These are phyloP conservation scores for Ailanthus altissimus DNA, from an alignment of 345 rosid species.

Conservation along the genomic window DNA sequence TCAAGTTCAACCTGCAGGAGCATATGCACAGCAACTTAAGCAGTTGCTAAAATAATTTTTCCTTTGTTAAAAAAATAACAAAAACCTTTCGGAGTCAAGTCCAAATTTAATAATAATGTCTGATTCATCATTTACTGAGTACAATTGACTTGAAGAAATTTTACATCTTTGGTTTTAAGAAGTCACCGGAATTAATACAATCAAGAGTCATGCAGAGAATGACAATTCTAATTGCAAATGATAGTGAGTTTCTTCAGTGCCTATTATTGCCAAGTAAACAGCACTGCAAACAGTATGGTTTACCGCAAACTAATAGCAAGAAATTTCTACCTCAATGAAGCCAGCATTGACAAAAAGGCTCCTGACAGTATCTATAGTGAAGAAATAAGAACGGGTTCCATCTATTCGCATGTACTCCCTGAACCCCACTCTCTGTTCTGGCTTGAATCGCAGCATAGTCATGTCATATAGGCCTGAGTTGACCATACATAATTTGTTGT, in stretches of 20 bases:
- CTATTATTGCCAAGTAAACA: neutral
- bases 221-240: neutral
- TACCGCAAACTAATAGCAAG: neutral
- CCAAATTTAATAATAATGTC: neutral
- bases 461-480: constrained; percentile 83
- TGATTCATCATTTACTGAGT: neutral
- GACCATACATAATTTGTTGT: constrained; percentile 26
- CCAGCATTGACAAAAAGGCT: constrained; percentile 66
- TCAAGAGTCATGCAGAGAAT: neutral
- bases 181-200: neutral
- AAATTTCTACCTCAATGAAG: constrained; percentile 62
- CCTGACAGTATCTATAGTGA: constrained; percentile 60
- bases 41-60: too few relatives aligned
- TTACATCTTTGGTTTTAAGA: neutral
- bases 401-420: constrained; percentile 78
- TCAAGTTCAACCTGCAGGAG: constrained; percentile 74
- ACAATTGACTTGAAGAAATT: neutral
- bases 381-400: constrained; percentile 89
- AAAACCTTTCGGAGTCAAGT: too few relatives aligned
- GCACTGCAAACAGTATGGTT: neutral
- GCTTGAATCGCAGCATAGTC: constrained; percentile 88
- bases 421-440: constrained; percentile 68
- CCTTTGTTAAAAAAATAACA: too few relatives aligned
- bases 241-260: neutral
- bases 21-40: too few relatives aligned